Conservation (phyloP, 805 yeast species). For the Dipodascopsis uninucleata region DNA sequence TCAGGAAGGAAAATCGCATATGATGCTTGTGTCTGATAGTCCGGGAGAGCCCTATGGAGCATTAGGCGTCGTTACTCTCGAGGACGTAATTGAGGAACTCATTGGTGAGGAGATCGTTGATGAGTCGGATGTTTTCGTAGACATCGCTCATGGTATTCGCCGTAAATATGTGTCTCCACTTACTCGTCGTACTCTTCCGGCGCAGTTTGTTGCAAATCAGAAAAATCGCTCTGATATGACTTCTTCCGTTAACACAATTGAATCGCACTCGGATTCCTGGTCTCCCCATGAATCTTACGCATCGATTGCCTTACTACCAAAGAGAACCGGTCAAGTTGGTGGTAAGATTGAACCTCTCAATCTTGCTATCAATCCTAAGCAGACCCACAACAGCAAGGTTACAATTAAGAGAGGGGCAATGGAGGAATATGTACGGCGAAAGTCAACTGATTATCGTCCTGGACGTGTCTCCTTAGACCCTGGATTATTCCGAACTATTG, state of each 20-base stretch:
- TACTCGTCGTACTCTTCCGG: constrained; percentile 26
- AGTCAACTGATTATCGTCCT: constrained; percentile 19
- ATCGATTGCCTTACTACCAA: not conserved
- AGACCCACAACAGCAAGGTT: constrained; percentile 59
- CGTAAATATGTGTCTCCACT: constrained; percentile 43
- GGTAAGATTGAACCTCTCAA: constrained; percentile 51
- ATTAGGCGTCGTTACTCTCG: constrained; percentile 85
- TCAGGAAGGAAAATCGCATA: constrained; percentile 96
- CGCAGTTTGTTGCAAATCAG: constrained; percentile 22
- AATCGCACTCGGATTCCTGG: not conserved
- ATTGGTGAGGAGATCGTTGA: constrained; percentile 98
- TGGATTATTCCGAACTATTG: not conserved
- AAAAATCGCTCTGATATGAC: constrained; percentile 1
- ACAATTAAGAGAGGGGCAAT: constrained; percentile 49
- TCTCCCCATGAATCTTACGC: constrained; percentile 7
- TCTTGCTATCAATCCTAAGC: constrained; percentile 64
- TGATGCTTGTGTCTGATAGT: constrained; percentile 83
- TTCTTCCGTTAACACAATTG: constrained; percentile 6
- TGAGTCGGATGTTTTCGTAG: constrained; percentile 90
- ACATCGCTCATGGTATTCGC: constrained; percentile 81
- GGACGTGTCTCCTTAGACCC: not conserved
- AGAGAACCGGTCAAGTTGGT: not conserved
- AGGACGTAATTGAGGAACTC: constrained; percentile 96
- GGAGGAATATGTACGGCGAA: constrained; percentile 28
- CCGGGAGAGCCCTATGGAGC: constrained; percentile 83